Evolutionary conservation across 306 rosid genomes (phyloP), one percentile per base, ranked within the genome.

Genomic region (Canavalia ensiformis): DNA sequence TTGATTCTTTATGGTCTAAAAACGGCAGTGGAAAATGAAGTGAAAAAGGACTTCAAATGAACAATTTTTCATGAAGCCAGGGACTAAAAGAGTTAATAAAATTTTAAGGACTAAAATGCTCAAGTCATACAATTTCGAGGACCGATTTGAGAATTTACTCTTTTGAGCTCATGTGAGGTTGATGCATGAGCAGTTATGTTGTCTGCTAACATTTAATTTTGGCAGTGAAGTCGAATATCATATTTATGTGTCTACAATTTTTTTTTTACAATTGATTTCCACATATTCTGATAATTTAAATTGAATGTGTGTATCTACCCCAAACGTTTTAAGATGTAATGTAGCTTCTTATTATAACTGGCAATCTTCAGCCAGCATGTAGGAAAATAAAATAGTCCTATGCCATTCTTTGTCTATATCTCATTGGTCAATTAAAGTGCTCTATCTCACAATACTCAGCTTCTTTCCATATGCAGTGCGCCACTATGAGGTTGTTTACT

Each of bases 401-500:
- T 71, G 35, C 74, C 72, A 60, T 18, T 42, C 18, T 42, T 25
- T 71, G 34, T 65, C 46, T 66, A 70, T 68, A 72, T 45, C 28
- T 64, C 52, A 37, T 74, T 58, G 54, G 18, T 66, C 41, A 50
- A 83, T 59, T 74, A 11, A 74, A 75, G 42, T 58, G 13, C 66
- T 83, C 30, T 83, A 63, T 80, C 80, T 78, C 72, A 84, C 57
- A 62, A 33, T 63, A 13, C 51, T 42, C 31, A 63, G 71, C 50
- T 69, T 51, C 42, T 57, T 75, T 79, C 60, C 75, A 58, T 75
- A 25, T 82, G 54, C 88, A 95, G 99, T 86, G 91, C 93, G 97
- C 79, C 99, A 95, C 90, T 93, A 95, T 30, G 99, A 95, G 84
- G 64, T 93, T 83, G 88, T 95, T 33, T 95, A 91, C 86, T 78